phyloP scores from a whole-genome alignment of 345 rosid genomes.

The Lumnitzera littorea region DNA sequence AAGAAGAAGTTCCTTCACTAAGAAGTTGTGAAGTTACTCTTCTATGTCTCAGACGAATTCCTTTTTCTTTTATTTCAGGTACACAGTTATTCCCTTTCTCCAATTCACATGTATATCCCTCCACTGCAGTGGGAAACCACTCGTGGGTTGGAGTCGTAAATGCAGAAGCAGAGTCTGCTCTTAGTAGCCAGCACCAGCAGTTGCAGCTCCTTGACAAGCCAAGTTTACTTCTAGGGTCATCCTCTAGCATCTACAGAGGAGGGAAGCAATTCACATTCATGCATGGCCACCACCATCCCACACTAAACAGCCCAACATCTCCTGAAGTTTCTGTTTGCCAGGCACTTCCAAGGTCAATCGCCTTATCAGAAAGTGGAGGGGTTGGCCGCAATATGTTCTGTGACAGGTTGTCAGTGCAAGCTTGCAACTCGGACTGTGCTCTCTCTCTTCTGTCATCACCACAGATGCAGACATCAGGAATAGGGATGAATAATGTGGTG shows the following conservation, averaged over 20 bases:
- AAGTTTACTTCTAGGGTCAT: slow-evolving; percentile 31
- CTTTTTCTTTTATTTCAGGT: slow-evolving; percentile 25
- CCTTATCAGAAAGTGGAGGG: slow-evolving; percentile 15
- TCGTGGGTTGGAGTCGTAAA: slow-evolving; percentile 35
- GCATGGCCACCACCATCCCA: slow-evolving; percentile 22
- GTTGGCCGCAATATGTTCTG: slow-evolving; percentile 28
- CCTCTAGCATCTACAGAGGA: slow-evolving; percentile 23
- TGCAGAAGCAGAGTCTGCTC: slow-evolving; percentile 18
- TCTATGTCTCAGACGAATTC: neutral
- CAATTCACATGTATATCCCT: slow-evolving; percentile 40
- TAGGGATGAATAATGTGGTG: slow-evolving; percentile 22
- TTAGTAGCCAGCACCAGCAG: slow-evolving; percentile 20
- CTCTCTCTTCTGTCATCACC: slow-evolving; percentile 91
- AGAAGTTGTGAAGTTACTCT: slow-evolving; percentile 1
- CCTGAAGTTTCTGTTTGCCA: slow-evolving; percentile 27
- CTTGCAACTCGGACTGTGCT: slow-evolving; percentile 63
- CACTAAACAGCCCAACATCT: slow-evolving; percentile 15
- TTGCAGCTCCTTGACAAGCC: slow-evolving; percentile 18
- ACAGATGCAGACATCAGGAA: slow-evolving; percentile 25
- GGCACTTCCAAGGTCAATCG: slow-evolving; percentile 20
- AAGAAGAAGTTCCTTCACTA: too few relatives aligned
- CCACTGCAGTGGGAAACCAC: slow-evolving; percentile 28
- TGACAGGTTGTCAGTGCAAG: slow-evolving; percentile 42
- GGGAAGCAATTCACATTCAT: slow-evolving; percentile 44
- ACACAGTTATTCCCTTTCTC: slow-evolving; percentile 37